A percentile compares a stretch with the other conserved stretches of the same genome.
phyloP scores from a whole-genome alignment of 345 rosid species.

The Abelmoschus esculentus region DNA sequence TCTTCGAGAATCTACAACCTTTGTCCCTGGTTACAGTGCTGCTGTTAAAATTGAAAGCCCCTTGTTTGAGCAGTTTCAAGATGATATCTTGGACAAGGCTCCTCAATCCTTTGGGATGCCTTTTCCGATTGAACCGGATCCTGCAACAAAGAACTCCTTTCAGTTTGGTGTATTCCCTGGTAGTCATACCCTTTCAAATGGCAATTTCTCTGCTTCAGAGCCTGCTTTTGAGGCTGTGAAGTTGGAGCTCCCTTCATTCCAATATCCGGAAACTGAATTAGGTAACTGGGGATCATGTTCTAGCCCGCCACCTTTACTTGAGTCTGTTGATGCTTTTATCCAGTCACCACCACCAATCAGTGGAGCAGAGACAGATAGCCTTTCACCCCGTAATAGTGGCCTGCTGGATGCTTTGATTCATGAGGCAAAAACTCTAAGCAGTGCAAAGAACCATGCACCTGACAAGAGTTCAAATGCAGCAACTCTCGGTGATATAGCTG shows the following conservation, averaged over 20 bases:
- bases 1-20: slow-evolving; percentile 14
- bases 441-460: slow-evolving; percentile 56
- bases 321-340: slow-evolving; percentile 69
- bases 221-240: slow-evolving; percentile 69
- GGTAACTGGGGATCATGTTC: slow-evolving; percentile 66
- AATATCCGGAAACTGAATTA: slow-evolving; percentile 75
- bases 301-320: slow-evolving; percentile 60
- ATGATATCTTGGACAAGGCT: slow-evolving; percentile 34
- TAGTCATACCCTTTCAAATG: slow-evolving; percentile 76
- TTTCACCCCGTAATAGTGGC: slow-evolving; percentile 74
- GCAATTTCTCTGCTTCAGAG: slow-evolving; percentile 83
- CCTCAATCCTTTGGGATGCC: slow-evolving; percentile 40
- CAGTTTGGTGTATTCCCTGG: slow-evolving; percentile 44
- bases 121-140: slow-evolving; percentile 55
- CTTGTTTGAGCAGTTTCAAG: slow-evolving; percentile 43
- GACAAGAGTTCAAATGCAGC: slow-evolving; percentile 63
- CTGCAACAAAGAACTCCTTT: slow-evolving; percentile 32
- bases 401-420: slow-evolving; percentile 86
- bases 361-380: slow-evolving; percentile 41
- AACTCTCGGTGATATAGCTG: slow-evolving; percentile 48
- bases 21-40: slow-evolving; percentile 35
- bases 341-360: slow-evolving; percentile 72
- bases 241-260: slow-evolving; percentile 99
- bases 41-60: slow-evolving; percentile 38
- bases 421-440: slow-evolving; percentile 61